A percentile compares a stretch with the other conserved stretches of the same genome.
Evolutionary conservation across 2,329 filamentous ascomycete species (phyloP).

Genomic region (Calcarisporium arbuscula): DNA sequence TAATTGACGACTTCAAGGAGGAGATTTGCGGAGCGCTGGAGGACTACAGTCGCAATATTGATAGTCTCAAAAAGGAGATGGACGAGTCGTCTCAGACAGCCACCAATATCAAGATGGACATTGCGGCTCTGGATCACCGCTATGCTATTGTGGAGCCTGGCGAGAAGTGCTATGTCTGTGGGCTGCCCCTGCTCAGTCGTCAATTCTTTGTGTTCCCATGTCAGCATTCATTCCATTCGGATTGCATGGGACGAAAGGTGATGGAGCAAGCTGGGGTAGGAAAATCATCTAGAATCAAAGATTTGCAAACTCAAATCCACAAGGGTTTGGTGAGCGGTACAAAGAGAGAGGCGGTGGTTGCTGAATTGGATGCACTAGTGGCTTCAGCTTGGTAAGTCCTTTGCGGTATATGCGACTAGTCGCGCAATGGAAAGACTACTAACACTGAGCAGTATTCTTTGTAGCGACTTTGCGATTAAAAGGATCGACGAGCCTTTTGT

Average conservation of each 20-base stretch:
- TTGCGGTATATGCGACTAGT: background rate
- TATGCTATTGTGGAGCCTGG: conserved; percentile 97
- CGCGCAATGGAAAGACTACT: background rate
- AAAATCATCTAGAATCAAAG: conserved; percentile 72
- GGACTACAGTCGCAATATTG: conserved; percentile 88
- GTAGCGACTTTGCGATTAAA: conserved; percentile 91
- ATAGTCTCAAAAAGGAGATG: conserved; percentile 86
- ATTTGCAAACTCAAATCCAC: conserved; percentile 78
- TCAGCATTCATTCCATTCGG: conserved; percentile 95
- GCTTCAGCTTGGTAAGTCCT: conserved; percentile 73
- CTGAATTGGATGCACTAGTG: conserved; percentile 86
- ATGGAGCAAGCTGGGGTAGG: conserved; percentile 73
- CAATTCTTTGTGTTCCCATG: conserved; percentile 99
- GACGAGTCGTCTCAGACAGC: conserved; percentile 87
- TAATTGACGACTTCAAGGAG: conserved; percentile 98
- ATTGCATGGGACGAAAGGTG: conserved; percentile 83
- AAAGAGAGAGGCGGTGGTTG: conserved; percentile 75
- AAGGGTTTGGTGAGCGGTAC: conserved; percentile 64
- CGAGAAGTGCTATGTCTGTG: conserved; percentile 87
- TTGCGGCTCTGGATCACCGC: conserved; percentile 74
- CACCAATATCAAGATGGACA: conserved; percentile 83
- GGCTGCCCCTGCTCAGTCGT: conserved; percentile 74
- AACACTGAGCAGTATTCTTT: conserved; percentile 63
- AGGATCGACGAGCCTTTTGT: conserved; percentile 92
- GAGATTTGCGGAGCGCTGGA: conserved; percentile 93